A percentile compares a stretch with the other conserved stretches of the same genome.
These are phyloP conservation scores for Chytridium lagenaria DNA, from an alignment of 371 early-diverging fungal genomes.

Conservation along the genomic window DNA sequence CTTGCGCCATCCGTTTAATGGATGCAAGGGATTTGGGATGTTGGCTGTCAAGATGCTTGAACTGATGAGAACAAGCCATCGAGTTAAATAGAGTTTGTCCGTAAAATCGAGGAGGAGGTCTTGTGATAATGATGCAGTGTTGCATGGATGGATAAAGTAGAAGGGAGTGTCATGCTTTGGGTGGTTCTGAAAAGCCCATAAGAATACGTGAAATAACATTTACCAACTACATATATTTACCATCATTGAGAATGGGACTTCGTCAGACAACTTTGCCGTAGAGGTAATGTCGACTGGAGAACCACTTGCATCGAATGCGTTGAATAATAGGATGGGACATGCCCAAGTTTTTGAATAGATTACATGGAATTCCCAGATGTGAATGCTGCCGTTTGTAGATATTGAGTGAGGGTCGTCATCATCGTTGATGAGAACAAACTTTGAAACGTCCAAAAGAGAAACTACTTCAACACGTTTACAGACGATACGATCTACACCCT, in stretches of 20 bases:
- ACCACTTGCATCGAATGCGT: not conserved
- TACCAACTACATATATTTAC: too few species aligned
- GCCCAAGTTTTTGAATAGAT: not conserved
- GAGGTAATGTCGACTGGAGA: not conserved
- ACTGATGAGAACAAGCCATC: not conserved
- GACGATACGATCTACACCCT: not conserved
- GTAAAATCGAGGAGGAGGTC: not conserved
- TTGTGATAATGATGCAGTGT: slow-evolving; percentile 21
- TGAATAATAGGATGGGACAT: not conserved
- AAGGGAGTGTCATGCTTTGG: slow-evolving; percentile 32
- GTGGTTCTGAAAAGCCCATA: slow-evolving; percentile 29
- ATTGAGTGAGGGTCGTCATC: too few species aligned
- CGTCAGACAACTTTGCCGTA: not conserved
- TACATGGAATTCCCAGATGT: slow-evolving; percentile 9
- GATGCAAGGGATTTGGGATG: slow-evolving; percentile 3
- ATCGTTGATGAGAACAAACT: too few species aligned
- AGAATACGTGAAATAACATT: not conserved
- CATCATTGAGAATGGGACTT: not conserved
- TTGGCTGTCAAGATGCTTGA: not conserved
- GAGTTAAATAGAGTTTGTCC: not conserved
- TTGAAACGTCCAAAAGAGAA: too few species aligned
- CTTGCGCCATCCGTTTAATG: not conserved
- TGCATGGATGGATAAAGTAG: slow-evolving; percentile 39
- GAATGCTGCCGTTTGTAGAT: not conserved
- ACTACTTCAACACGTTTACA: not conserved